phyloP scores from a whole-genome alignment of 352 stramenopile genomes.

The Globisporangium megalacanthum region DNA sequence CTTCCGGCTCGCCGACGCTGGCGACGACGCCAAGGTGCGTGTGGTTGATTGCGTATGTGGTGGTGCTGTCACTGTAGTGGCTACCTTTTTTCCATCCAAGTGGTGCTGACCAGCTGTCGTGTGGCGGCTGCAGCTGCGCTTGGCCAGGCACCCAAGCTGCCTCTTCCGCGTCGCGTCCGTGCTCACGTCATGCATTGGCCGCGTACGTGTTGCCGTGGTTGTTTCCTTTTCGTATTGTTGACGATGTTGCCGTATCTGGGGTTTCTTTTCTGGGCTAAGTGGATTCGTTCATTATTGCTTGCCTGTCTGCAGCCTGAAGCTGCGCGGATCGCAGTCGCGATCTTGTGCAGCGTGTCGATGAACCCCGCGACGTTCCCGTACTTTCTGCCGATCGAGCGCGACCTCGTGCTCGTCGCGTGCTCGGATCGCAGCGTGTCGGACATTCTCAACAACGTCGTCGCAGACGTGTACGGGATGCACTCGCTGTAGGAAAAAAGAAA shows the following conservation, averaged over 20 bases:
- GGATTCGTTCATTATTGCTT: too few species aligned
- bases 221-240: background rate
- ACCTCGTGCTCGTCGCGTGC: conserved; percentile 64
- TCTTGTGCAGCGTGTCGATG: conserved; percentile 73
- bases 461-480: conserved; percentile 80
- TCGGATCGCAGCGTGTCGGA: conserved; percentile 74
- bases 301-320: conserved; percentile 46
- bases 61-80: background rate
- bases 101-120: conserved; percentile 1
- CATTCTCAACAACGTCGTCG: conserved; percentile 77
- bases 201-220: conserved; percentile 26
- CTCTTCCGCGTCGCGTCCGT: conserved; percentile 44
- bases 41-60: background rate
- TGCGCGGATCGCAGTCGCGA: conserved; percentile 63
- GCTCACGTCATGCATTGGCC: conserved; percentile 64
- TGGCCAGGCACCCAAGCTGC: conserved; percentile 64
- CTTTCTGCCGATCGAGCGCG: conserved; percentile 75
- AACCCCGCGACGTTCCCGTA: conserved; percentile 69
- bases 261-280: too few species aligned
- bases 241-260: too few species aligned
- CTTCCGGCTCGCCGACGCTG: conserved; percentile 59
- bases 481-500: conserved; percentile 33
- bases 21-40: conserved; percentile 48
- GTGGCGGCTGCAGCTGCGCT: conserved; percentile 29
- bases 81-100: background rate